Evolutionary conservation across 257 asterid genomes (phyloP), one percentile per base, ranked within the genome.

Genomic region (Gentiana dahurica): DNA sequence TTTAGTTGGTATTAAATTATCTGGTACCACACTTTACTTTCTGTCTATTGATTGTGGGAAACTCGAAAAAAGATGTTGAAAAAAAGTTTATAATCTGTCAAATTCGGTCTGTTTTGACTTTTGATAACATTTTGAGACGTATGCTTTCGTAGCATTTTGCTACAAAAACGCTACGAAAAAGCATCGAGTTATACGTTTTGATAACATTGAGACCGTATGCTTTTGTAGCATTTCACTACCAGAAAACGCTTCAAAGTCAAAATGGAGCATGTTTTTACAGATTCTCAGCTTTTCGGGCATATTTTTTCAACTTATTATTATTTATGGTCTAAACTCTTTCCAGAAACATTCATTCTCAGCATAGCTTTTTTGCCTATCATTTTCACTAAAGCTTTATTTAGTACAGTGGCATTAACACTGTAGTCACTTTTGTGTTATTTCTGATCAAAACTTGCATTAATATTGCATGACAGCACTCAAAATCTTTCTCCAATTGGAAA

Each of bases 231-330:
- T 58, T 55, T 64, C 45, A 45, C 35, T 33, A 57, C 55, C 60
- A 55, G 50, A 55, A 44, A 41, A 52, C 33, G 55, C 55, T 72
- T 79, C 65, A 76, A 56, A 62, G 71, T 69, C 80, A 79, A 72
- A 70, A 73, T 4, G 6, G 49, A 55, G 58, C 50, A 62, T 60
- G 63, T 38, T 24, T 24, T 24, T 24, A 24, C 24, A 24, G 24
- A 24, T 24, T 24, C 24, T 24, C 24, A 24, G 24, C 34, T 52
- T 6, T 66, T 70, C 70, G 38, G 57, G 38, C 55, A 62, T 56
- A 34, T 41, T 15, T 39, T 51, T 6, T 36, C 54, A 24, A 13
- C 35, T 39, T 12, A 11, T 51, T 12, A 39, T 60, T 11, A 34
- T 38, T 47, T 61, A 32, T 53, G 6, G 13, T 52, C 38, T 33